These are phyloP conservation scores for Rhizopus microsporus DNA, from an alignment of 371 early-diverging fungal species.

Conservation along the genomic window DNA sequence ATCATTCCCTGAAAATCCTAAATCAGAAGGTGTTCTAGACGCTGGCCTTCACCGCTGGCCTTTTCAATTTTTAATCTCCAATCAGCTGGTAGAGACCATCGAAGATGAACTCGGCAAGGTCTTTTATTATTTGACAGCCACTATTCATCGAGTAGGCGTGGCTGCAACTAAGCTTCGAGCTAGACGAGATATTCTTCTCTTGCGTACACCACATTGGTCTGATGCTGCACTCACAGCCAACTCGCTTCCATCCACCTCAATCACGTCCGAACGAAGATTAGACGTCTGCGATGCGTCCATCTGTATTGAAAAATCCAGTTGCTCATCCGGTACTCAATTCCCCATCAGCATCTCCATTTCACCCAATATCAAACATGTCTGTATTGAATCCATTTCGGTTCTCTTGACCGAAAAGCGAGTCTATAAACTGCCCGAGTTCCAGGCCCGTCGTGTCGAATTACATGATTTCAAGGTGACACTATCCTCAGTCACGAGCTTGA, in stretches of 20 bases:
- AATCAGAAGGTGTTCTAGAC: slow-evolving; percentile 18
- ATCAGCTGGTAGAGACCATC: slow-evolving; percentile 35
- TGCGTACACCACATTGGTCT: slow-evolving; percentile 31
- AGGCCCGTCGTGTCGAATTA: slow-evolving; percentile 27
- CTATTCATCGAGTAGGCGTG: slow-evolving; percentile 33
- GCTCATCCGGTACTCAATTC: slow-evolving; percentile 36
- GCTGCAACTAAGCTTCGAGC: slow-evolving; percentile 22
- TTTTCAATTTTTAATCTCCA: slow-evolving; percentile 36
- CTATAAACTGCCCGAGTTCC: slow-evolving; percentile 34
- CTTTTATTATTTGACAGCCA: slow-evolving; percentile 30
- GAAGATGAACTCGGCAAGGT: slow-evolving; percentile 41
- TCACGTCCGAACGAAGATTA: slow-evolving; percentile 24
- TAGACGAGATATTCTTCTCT: slow-evolving; percentile 28
- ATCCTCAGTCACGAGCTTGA: slow-evolving; percentile 12
- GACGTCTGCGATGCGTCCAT: slow-evolving; percentile 30
- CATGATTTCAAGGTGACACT: slow-evolving; percentile 30
- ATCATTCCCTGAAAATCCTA: slow-evolving; percentile 16
- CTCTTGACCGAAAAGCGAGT: slow-evolving; percentile 27
- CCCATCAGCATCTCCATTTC: slow-evolving; percentile 27
- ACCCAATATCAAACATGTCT: slow-evolving; percentile 29
- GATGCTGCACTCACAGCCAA: slow-evolving; percentile 28
- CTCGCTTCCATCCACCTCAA: slow-evolving; percentile 31
- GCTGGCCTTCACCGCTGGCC: slow-evolving; percentile 38
- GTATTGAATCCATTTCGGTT: slow-evolving; percentile 33
- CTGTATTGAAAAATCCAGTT: slow-evolving; percentile 34